Conservation (phyloP, 2,329 filamentous ascomycete genomes). For the Capronia epimyces region DNA sequence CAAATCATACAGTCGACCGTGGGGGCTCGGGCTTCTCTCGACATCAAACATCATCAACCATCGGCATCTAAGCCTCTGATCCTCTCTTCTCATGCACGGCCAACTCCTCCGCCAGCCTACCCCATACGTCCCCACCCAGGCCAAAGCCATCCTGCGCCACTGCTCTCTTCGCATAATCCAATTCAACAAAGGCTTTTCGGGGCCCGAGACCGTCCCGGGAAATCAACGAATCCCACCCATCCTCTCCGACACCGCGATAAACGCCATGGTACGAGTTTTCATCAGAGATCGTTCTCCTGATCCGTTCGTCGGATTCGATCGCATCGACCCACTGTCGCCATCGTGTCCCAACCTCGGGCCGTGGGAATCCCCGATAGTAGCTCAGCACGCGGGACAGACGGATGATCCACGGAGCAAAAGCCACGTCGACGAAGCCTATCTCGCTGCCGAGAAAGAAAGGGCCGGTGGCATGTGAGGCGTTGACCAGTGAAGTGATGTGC, state of each 20-base stretch:
- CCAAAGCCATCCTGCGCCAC: constrained; percentile 27
- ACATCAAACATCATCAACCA: too few species aligned
- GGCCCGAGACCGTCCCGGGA: not conserved
- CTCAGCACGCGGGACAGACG: constrained; percentile 61
- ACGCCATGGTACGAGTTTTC: constrained; percentile 53
- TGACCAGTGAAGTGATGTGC: constrained; percentile 59
- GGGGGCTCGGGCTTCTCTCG: too few species aligned
- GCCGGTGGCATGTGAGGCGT: constrained; percentile 54
- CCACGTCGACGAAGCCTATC: constrained; percentile 64
- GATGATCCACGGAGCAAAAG: constrained; percentile 69
- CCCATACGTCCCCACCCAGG: constrained; percentile 26
- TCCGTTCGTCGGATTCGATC: constrained; percentile 58
- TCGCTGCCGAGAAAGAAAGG: constrained; percentile 62
- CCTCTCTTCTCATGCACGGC: constrained; percentile 6
- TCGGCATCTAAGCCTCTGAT: not conserved
- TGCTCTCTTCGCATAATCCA: constrained; percentile 22
- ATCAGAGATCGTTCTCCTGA: constrained; percentile 62
- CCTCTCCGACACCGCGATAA: constrained; percentile 26
- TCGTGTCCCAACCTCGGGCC: constrained; percentile 56
- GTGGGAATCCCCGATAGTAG: constrained; percentile 61
- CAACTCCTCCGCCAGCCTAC: constrained; percentile 18
- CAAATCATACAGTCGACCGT: too few species aligned
- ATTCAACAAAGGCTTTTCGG: constrained; percentile 22
- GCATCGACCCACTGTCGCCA: constrained; percentile 67
- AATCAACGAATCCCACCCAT: constrained; percentile 20